A percentile compares a stretch with the other conserved stretches of the same genome.
phyloP scores from a whole-genome alignment of 352 stramenopile species.

The Pythium chondricola region DNA sequence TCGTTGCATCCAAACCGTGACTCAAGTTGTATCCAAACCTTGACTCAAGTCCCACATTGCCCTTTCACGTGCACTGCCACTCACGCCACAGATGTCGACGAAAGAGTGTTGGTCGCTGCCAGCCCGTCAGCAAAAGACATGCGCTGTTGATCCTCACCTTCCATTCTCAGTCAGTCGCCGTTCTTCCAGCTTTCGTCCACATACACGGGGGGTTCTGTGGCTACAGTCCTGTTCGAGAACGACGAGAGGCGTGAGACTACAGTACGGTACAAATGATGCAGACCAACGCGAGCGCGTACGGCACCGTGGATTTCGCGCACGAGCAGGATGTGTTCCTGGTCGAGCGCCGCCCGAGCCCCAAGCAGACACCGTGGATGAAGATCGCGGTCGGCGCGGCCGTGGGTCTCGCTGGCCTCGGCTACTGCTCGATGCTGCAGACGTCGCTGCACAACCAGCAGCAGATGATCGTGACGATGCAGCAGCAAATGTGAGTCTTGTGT shows the following conservation, averaged over 20 bases:
- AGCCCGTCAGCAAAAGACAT: no score
- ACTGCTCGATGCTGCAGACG: conserved; percentile 31
- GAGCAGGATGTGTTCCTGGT: conserved; percentile 12
- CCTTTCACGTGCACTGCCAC: no score
- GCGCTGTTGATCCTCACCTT: no score
- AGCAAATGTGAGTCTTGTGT: conserved; percentile 32
- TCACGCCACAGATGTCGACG: no score
- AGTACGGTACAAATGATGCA: no score
- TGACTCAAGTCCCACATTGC: no score
- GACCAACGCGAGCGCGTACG: conserved; percentile 10
- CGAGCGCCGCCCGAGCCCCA: not conserved
- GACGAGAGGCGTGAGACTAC: no score
- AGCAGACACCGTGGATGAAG: conserved; percentile 24
- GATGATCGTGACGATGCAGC: conserved; percentile 33
- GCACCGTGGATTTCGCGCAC: conserved; percentile 3
- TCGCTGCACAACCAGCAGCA: conserved; percentile 30
- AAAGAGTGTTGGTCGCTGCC: no score
- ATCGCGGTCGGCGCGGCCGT: conserved; percentile 28
- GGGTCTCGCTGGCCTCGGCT: conserved; percentile 26
- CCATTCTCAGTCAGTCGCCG: not conserved
- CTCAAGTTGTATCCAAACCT: no score
- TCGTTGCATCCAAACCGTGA: no score
- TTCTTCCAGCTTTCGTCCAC: not conserved
- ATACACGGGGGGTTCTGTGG: no score
- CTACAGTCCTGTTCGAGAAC: no score